Base-by-base conservation (phyloP, 345 rosid species). In the Pistacia integerrima region DNA sequence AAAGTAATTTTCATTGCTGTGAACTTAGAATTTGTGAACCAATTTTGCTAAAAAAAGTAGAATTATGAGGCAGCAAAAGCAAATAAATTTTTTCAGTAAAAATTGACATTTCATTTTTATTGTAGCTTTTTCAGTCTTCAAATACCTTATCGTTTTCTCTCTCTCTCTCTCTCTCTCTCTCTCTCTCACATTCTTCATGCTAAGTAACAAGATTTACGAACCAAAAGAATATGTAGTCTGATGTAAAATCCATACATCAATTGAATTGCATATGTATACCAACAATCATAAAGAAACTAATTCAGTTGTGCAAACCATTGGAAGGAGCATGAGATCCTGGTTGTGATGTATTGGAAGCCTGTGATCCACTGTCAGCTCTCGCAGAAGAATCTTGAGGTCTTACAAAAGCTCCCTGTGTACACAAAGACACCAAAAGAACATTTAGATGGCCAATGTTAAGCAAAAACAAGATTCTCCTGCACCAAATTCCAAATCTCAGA, bases 271-370 rank as follows among this genome's bases (percentile, higher is more conserved):
- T 30, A 52, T 59, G 46, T 2, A 54, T 11, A 49, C 69, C 52
- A 28, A 41, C 8, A 41, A 41, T 41, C 8, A 67, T 4, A 17
- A 20, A n/a, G 7, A 60, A 22, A 8, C 46, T 41, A 35, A 18
- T 65, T 61, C 69, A 48, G 76, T 38, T 67, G 61, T 66, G 49
- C 76, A 72, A 84, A 90, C 98, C 95, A 90, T 85, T 88, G 11
- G 87, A 83, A 84, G 85, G 82, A 67, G 87, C 89, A 76, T 86
- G 80, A 77, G 93, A 88, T 83, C 80, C 86, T 75, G 78, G 78
- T 74, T 84, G 81, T 13, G 94, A 80, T 68, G 81, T 49, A 80
- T 35, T 78, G 52, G 94, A 86, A 77, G 87, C 80, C 68, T 82
- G 82, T 8, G 87, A 81, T 76, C 82, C 90, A 76, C 80, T 77